Conservation (phyloP, 139 green algal genomes). For the Parachlorella kessleri region DNA sequence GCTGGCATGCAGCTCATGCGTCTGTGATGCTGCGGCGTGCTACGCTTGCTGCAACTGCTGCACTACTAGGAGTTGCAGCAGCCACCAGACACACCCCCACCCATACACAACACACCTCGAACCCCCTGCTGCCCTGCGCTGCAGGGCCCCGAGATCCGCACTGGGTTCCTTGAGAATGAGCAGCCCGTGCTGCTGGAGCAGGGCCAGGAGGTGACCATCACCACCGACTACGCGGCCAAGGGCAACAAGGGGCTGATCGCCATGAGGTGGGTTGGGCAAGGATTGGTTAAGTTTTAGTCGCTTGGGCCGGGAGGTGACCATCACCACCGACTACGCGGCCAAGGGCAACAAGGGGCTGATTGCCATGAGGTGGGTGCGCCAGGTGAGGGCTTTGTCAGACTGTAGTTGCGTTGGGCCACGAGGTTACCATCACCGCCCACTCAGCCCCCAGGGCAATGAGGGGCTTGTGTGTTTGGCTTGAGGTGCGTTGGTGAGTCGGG, state of each 20-base stretch:
- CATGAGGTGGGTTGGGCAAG: constrained; percentile 45
- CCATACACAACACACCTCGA: too few relatives aligned
- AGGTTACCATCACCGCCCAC: too few relatives aligned
- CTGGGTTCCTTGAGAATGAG: constrained; percentile 90
- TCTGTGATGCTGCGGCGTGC: too few relatives aligned
- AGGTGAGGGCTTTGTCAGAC: neutral
- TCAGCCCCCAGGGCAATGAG: too few relatives aligned
- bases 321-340: constrained; percentile 96
- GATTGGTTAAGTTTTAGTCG: constrained; percentile 43
- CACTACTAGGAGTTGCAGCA: too few relatives aligned
- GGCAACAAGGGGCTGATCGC: constrained; percentile 86
- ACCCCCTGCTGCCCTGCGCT: too few relatives aligned
- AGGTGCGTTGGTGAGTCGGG: constrained; percentile 80
- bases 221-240: constrained; percentile 89
- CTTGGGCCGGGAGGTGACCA: constrained; percentile 87
- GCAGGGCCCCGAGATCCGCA: constrained; percentile 97
- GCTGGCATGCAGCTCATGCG: too few relatives aligned
- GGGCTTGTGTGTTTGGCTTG: too few relatives aligned
- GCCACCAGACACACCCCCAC: too few relatives aligned
- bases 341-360: constrained; percentile 86
- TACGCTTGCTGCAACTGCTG: too few relatives aligned
- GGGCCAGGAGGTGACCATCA: constrained; percentile 89
- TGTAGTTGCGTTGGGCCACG: neutral
- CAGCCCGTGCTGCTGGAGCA: constrained; percentile 78
- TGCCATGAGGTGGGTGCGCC: constrained; percentile 48